phyloP scores from a whole-genome alignment of 306 rosid genomes.

The Rubus idaeus region DNA sequence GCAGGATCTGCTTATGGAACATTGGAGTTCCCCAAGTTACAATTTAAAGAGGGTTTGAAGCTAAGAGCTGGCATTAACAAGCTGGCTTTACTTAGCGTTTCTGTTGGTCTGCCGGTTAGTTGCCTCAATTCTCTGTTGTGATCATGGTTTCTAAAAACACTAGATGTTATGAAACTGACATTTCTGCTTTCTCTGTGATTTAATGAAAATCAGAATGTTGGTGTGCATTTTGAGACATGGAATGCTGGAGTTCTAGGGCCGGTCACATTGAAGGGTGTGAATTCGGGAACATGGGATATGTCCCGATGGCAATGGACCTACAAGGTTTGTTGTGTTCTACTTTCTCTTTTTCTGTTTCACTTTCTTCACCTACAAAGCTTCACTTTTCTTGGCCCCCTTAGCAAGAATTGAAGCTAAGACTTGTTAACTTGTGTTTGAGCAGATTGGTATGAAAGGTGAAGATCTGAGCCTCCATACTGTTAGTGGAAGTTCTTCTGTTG shows the following conservation, averaged over 20 bases:
- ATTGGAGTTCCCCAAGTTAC: conserved; percentile 56
- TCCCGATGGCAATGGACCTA: conserved; percentile 81
- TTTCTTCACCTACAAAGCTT: background rate
- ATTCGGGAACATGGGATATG: conserved; percentile 86
- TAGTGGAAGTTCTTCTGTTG: conserved; percentile 79
- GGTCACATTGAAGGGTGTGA: conserved; percentile 71
- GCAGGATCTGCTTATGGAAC: conserved; percentile 74
- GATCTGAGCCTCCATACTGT: conserved; percentile 58
- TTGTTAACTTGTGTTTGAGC: conserved; percentile 22
- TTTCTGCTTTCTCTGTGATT: conserved; percentile 12
- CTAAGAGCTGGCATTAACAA: conserved; percentile 75
- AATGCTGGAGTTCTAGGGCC: conserved; percentile 95
- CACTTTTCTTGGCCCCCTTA: background rate
- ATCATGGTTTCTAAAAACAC: conserved; percentile 11
- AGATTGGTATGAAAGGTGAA: conserved; percentile 91
- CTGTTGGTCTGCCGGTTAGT: conserved; percentile 93
- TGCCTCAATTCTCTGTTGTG: conserved; percentile 12
- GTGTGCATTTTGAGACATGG: conserved; percentile 83
- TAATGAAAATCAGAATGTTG: conserved; percentile 64
- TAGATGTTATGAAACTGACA: background rate
- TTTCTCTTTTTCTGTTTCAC: background rate
- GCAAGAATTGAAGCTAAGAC: background rate
- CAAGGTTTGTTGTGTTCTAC: conserved; percentile 56
- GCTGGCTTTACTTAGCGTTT: conserved; percentile 76
- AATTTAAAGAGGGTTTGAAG: conserved; percentile 59